Evolutionary conservation across 805 yeast genomes (phyloP), one percentile per base, ranked within the genome.

Genomic region (Myxozyma kluyveri): DNA sequence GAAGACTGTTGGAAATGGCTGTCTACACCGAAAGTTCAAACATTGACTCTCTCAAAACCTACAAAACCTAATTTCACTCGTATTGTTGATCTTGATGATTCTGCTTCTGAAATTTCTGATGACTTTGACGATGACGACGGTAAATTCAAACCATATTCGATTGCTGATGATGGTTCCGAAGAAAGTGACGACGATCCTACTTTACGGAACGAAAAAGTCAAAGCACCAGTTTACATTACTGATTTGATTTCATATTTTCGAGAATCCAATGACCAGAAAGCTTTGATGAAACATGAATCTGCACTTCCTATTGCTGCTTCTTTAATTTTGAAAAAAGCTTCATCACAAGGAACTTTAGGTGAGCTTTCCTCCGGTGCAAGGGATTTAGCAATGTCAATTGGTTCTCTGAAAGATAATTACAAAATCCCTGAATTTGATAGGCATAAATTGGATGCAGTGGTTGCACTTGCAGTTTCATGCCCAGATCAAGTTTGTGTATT

Each of bases 141-240:
- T n/a, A 61, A 56, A n/a, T 59, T 67, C 31, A 44, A 42, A 22
- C 62, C 68, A 1, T 67, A 56, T 53, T 48, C 61, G 0, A 27
- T 61, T 5, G 63, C 63, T 1, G 64, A 61, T 3, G 72, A 70
- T 31, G 69, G 68, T 9, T 74, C 69, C 5, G 73, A 72, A 46
- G 81, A 80, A 22, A 83, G 84, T 14, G 84, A 76, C 21, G 79
- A 75, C 32, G 81, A 75, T 56, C 78, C 80, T 0, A 68, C 81
- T 0, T 52, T 75, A 61, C 68, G 12, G 63, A 65, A 45, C 4
- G 65, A 66, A 1, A 69, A 65, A 3, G 71, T 79, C 0, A 63
- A 74, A 0, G 66, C 70, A 1, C 89, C 88, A 0, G 74, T 87
- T 1, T 91, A 88, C 61, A 68, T 91, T 36, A 83, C 85, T 57